Conservation (phyloP, 768 basidiomycete genomes). For the Macrocybe gigantea region DNA sequence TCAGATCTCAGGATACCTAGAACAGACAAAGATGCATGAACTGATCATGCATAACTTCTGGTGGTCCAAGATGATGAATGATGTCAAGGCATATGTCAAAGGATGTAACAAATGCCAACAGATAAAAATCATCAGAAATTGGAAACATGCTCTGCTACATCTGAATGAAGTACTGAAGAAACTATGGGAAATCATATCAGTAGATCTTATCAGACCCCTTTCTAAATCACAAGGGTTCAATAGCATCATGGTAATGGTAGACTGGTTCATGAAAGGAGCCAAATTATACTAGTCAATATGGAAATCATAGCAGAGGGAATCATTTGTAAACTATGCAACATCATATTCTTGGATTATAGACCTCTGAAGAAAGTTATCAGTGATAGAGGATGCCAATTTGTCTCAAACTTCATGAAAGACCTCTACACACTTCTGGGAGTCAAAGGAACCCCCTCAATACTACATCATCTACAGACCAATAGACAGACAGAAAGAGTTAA, state of each 20-base stretch:
- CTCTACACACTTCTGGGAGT: too few relatives aligned
- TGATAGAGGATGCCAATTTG: constrained; percentile 17
- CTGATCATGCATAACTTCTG: neutral
- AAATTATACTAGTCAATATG: constrained; percentile 1
- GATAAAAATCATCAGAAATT: too few relatives aligned
- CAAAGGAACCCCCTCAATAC: constrained; percentile 19
- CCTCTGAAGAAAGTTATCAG: constrained; percentile 10
- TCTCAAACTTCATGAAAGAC: constrained; percentile 13
- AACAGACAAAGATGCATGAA: neutral
- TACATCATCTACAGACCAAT: constrained; percentile 26
- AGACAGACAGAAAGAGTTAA: constrained; percentile 18
- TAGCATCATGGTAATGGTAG: constrained; percentile 1
- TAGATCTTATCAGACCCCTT: constrained; percentile 1
- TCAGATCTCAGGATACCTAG: neutral
- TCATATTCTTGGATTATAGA: constrained; percentile 10
- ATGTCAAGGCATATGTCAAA: too few relatives aligned
- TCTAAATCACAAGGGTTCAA: constrained; percentile 1
- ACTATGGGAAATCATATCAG: constrained; percentile 1
- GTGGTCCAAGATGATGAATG: too few relatives aligned
- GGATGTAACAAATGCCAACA: too few relatives aligned
- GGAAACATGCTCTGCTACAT: too few relatives aligned
- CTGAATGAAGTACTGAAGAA: neutral
- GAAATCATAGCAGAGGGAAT: neutral
- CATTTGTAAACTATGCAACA: neutral
- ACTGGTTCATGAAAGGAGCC: neutral